Conservation (phyloP, 495 filamentous ascomycete species). For the Xylaria grammica region DNA sequence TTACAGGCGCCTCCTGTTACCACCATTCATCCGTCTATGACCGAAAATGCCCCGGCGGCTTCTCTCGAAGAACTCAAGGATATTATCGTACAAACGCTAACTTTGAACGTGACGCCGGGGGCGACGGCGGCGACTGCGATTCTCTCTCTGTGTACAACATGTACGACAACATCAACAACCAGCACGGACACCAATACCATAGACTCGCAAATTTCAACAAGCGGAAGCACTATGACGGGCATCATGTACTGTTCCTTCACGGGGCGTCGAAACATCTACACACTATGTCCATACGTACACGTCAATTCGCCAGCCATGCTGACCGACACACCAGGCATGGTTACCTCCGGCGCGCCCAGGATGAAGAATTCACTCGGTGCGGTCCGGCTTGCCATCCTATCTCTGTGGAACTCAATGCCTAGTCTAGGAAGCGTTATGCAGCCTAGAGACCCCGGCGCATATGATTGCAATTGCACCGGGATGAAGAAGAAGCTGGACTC, state of each 20-base stretch:
- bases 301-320: slow-evolving; percentile 11
- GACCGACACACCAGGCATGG: neutral
- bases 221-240: slow-evolving; percentile 8
- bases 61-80: neutral
- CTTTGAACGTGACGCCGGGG: neutral
- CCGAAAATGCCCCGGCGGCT: neutral
- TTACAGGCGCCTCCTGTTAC: neutral
- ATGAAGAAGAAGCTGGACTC: slow-evolving; percentile 6
- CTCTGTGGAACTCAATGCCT: neutral
- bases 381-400: neutral
- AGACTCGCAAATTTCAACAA: neutral
- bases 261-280: slow-evolving; percentile 18
- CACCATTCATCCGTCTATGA: neutral
- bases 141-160: slow-evolving; percentile 12
- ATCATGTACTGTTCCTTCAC: slow-evolving; percentile 26
- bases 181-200: neutral
- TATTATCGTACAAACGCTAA: slow-evolving; percentile 9
- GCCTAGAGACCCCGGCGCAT: neutral
- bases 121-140: slow-evolving; percentile 1
- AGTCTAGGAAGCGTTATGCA: neutral
- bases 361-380: slow-evolving; percentile 6
- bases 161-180: neutral
- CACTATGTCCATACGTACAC: slow-evolving; percentile 6
- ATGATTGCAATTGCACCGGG: slow-evolving; percentile 7
- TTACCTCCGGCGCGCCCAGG: neutral